Base-by-base conservation (phyloP, 116 monocot species). In the Posidonia oceanica region DNA sequence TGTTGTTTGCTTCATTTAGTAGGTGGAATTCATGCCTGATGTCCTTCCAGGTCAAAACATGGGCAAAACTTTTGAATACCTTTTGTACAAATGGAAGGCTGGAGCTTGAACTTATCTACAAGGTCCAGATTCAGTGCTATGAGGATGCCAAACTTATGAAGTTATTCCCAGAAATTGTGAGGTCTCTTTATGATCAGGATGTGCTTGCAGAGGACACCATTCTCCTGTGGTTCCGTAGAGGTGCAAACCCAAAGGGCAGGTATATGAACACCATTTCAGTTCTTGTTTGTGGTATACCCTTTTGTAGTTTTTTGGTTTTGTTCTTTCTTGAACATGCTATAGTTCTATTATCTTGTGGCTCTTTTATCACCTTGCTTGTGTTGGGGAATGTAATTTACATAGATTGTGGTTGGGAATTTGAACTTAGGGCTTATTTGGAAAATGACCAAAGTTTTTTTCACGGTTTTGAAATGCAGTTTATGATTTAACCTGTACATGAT, bases 121-220 rank as follows among this genome's bases (percentile, higher is more conserved):
- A 95, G 75, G 88, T 94, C 68, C 94, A 94, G 75, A 77, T 88
- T 37, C 94, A 95, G 68, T 95, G 95, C 74, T 95, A 95, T 44
- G 95, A 95, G 71, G 95, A 95, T 84, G 88, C 88, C 22, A 95
- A 95, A 66, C 76, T 95, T 71, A 91, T 91, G 88, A 95, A 88
- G 84, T 68, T 95, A 71, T 95, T 95, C 77, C 95, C 95, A 42
- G 94, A 94, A 73, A 90, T 94, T 41, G 75, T 94, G 16, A 88
- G 94, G 60, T 88, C 94, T 61, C 85, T 94, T 23, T 94, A 94
- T 79, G 94, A 94, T 2, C 91, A 79, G 73, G 94, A 94, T 86
- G 94, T 94, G 56, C 83, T 95, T 54, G 95, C 95, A 65, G 95
- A 95, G 79, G 95, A 95, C 63, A 95, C 95, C 17, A 91, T 95